Evolutionary conservation across 805 yeast genomes (phyloP), one percentile per base, ranked within the genome.

Genomic region (Geotrichum ghanense): DNA sequence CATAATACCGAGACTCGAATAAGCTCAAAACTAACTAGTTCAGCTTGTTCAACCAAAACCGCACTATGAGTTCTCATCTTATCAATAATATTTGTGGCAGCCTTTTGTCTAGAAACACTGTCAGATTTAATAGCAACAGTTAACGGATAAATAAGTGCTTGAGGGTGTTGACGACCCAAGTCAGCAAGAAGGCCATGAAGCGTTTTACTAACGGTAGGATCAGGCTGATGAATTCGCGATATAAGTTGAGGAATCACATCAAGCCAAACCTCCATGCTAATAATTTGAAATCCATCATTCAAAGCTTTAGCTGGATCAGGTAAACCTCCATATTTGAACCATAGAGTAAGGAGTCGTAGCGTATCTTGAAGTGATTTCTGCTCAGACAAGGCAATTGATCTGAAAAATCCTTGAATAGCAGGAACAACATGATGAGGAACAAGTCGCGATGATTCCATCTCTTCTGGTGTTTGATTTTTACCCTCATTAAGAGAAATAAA

Each of bases 61-160:
- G 97, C 75, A 40, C 95, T 84, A 56, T 92, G 97, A 2, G 81
- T 73, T 53, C 95, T 72, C 95, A 92, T 86, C 59, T 86, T 87
- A 52, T 88, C 95, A 53, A 92, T 81, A 48, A 94, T 89, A 0
- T 88, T 81, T 55, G 79, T 69, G 0, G 99, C 99, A 0, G 98
- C 97, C 57, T 78, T 76, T 64, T 88, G 94, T 56, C 98, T 76
- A 3, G 83, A 83, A 26, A 83, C 76, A 53, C 95, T 85, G 57
- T 90, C 97, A 0, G 96, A 85, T 52, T 92, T 89, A 44, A 89
- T 87, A 10, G 97, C 96, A 48, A 92, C 99, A 10, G 95, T 90
- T 49, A 92, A 71, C 3, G 97, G 97, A 59, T 88, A 90, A 4
- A 92, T 90, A 56, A 92, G 73, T 0, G 97, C 97, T 61, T 92